Evolutionary conservation across 202 grass and related monocot species (phyloP).

Genomic region (Hordeum pubiflorum): DNA sequence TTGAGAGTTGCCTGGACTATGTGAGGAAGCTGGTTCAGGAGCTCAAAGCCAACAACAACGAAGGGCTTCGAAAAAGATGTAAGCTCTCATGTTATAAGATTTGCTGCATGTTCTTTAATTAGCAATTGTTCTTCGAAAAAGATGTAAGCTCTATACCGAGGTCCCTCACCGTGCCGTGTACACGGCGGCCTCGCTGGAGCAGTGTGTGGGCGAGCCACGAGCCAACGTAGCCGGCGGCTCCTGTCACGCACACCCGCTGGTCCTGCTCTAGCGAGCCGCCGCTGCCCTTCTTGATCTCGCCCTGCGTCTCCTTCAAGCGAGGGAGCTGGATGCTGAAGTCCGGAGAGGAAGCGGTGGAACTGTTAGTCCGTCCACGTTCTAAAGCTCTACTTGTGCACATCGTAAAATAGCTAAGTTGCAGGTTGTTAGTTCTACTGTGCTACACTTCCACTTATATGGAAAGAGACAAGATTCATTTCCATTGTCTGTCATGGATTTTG

Average conservation of each 20-base stretch:
- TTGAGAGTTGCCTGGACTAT: no score
- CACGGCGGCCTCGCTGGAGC: slow-evolving; percentile 49
- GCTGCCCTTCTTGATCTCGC: background rate
- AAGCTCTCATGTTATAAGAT: no score
- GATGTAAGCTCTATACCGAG: no score
- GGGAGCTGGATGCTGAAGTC: no score
- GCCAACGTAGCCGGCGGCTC: slow-evolving; percentile 64
- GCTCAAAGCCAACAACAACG: no score
- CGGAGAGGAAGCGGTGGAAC: background rate
- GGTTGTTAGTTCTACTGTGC: no score
- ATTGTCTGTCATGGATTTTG: no score
- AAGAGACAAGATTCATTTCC: background rate
- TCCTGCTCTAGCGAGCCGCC: background rate
- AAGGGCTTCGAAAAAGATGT: no score
- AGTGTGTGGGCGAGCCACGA: slow-evolving; percentile 65
- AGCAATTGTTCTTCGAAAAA: no score
- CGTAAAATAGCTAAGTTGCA: background rate
- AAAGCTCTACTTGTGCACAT: background rate
- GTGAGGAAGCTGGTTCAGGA: no score
- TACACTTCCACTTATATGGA: background rate
- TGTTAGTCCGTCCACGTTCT: background rate
- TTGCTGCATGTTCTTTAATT: no score
- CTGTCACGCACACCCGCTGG: slow-evolving; percentile 54
- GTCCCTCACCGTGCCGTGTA: slow-evolving; percentile 39
- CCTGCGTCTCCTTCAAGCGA: background rate